These are phyloP conservation scores for Geotrichum aggregatum DNA, from an alignment of 1,139 yeast species.

Conservation along the genomic window DNA sequence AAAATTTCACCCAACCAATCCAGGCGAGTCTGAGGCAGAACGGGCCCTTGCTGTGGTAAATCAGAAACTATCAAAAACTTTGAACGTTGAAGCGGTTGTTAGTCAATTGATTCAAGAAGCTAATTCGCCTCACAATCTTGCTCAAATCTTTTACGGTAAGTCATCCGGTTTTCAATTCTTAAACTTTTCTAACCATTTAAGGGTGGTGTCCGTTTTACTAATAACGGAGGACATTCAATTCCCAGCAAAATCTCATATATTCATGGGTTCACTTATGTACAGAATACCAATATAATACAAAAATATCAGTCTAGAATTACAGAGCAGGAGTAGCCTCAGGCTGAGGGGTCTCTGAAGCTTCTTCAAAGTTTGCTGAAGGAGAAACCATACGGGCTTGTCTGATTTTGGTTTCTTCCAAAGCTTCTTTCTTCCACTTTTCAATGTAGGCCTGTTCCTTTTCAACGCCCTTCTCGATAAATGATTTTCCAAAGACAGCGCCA, in stretches of 20 bases:
- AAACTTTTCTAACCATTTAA: background rate
- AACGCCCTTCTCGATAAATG: conserved; percentile 64
- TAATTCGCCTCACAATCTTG: conserved; percentile 58
- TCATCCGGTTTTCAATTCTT: conserved; percentile 29
- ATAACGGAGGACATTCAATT: background rate
- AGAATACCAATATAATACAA: background rate
- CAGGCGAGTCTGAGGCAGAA: conserved; percentile 69
- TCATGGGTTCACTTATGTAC: background rate
- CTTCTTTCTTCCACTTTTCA: conserved; percentile 69
- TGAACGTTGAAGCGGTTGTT: conserved; percentile 81
- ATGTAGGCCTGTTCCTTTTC: conserved; percentile 66
- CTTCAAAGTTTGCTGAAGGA: conserved; percentile 18
- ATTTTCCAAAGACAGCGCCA: conserved; percentile 67
- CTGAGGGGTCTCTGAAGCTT: background rate
- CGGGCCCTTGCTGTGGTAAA: conserved; percentile 71
- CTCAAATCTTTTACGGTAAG: conserved; percentile 84
- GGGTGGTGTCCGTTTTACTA: conserved; percentile 30
- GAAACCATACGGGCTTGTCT: conserved; percentile 27
- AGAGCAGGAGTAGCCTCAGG: conserved; percentile 4
- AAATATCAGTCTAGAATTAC: background rate
- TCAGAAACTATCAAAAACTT: conserved; percentile 64
- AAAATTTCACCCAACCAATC: conserved; percentile 26
- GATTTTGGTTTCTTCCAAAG: conserved; percentile 41
- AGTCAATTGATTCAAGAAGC: conserved; percentile 80
- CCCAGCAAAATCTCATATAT: conserved; percentile 2